These are phyloP conservation scores for Populus alba DNA, from an alignment of 345 rosid genomes.

Conservation along the genomic window DNA sequence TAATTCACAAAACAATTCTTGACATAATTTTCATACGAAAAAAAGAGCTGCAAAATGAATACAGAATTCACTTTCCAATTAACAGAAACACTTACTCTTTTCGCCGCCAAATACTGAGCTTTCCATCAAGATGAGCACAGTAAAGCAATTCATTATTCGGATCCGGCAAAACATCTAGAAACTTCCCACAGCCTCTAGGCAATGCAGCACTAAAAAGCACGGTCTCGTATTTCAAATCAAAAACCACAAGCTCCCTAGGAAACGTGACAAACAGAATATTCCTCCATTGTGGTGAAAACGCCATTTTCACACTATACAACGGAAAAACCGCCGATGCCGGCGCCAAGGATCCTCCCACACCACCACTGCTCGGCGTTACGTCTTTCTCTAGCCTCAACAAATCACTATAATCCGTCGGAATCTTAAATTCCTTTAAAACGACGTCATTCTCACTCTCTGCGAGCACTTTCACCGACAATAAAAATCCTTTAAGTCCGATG, in stretches of 20 bases:
- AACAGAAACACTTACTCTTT: constrained; percentile 55
- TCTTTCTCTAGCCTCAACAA: constrained; percentile 68
- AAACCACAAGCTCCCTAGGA: constrained; percentile 85
- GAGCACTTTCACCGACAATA: constrained; percentile 63
- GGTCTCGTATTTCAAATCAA: constrained; percentile 80
- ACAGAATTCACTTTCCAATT: background rate
- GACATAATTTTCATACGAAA: no score
- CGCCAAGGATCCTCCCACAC: constrained; percentile 38
- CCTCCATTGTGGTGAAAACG: constrained; percentile 83
- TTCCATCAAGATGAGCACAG: constrained; percentile 89
- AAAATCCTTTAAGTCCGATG: constrained; percentile 69
- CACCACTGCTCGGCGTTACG: constrained; percentile 25
- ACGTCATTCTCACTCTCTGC: constrained; percentile 72
- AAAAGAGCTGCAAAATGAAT: background rate
- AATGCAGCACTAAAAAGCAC: constrained; percentile 53
- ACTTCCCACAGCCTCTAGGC: constrained; percentile 86
- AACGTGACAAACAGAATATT: constrained; percentile 71
- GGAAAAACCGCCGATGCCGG: constrained; percentile 83
- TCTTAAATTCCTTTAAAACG: constrained; percentile 54
- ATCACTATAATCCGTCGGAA: constrained; percentile 62
- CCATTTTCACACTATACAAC: constrained; percentile 55
- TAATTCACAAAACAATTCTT: no score
- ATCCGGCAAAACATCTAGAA: constrained; percentile 85
- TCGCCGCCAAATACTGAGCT: constrained; percentile 86
- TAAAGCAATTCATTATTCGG: constrained; percentile 71